Evolutionary conservation across 257 asterid genomes (phyloP).

Genomic region (Voacanga thouarsii): DNA sequence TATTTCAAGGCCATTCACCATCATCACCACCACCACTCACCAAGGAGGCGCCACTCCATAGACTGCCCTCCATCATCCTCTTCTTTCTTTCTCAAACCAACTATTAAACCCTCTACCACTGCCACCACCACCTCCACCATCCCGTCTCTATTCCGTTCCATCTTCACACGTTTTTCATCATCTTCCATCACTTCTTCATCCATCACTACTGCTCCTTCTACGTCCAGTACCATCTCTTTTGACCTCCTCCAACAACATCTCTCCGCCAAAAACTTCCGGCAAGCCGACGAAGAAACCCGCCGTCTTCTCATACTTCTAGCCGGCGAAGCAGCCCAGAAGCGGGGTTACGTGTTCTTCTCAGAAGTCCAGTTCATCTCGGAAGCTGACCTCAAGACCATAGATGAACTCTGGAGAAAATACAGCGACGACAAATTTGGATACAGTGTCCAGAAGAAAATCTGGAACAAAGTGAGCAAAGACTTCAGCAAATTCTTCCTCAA

Average conservation of each 20-base stretch:
- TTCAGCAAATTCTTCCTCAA: conserved; percentile 64
- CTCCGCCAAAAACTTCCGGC: conserved; percentile 48
- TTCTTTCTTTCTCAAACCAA: conserved; percentile 33
- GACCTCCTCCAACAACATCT: conserved; percentile 57
- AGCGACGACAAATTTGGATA: conserved; percentile 65
- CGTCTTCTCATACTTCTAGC: conserved; percentile 77
- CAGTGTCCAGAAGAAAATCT: conserved; percentile 74
- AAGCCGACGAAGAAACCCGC: conserved; percentile 95
- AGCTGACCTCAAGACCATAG: conserved; percentile 53
- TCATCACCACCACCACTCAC: conserved; percentile 26
- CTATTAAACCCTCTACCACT: conserved; percentile 14
- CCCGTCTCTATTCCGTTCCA: conserved; percentile 23
- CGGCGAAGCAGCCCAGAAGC: conserved; percentile 70
- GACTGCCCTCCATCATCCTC: conserved; percentile 38
- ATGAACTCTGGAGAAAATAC: conserved; percentile 65
- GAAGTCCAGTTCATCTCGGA: conserved; percentile 71
- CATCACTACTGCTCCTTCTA: conserved; percentile 23
- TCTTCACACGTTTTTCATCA: conserved; percentile 20
- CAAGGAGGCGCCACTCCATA: conserved; percentile 53
- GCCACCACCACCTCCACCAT: conserved; percentile 22
- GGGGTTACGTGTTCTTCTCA: conserved; percentile 95
- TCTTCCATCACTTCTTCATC: conserved; percentile 35
- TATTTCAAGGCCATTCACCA: conserved; percentile 45
- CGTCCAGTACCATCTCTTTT: conserved; percentile 30
- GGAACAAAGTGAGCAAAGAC: conserved; percentile 49